A percentile compares a stretch with the other conserved stretches of the same genome.
phyloP scores from a whole-genome alignment of 2,329 filamentous ascomycete genomes.

The Cordyceps fumosorosea region DNA sequence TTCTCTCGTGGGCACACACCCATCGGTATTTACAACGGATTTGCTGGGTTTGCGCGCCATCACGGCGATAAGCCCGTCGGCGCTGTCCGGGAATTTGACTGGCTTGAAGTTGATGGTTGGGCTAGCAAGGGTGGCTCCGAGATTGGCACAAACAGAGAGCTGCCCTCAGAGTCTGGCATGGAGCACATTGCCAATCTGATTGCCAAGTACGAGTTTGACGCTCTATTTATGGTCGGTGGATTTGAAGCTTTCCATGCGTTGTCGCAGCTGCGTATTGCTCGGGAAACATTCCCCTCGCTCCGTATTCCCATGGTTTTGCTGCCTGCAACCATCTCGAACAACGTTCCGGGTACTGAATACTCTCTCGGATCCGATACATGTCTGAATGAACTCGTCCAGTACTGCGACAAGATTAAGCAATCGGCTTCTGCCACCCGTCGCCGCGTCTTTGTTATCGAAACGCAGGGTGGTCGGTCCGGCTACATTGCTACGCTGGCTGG shows the following conservation, averaged over 20 bases:
- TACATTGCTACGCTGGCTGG: constrained; percentile 90
- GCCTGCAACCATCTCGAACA: constrained; percentile 97
- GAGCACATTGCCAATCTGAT: constrained; percentile 77
- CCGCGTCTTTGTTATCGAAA: constrained; percentile 95
- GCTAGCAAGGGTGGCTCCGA: constrained; percentile 95
- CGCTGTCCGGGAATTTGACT: constrained; percentile 77
- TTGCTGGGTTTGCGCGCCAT: constrained; percentile 87
- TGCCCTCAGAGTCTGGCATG: constrained; percentile 80
- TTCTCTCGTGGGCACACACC: constrained; percentile 86
- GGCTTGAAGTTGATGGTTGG: constrained; percentile 94
- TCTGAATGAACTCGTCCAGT: constrained; percentile 87
- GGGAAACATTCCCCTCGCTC: constrained; percentile 72
- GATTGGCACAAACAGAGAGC: constrained; percentile 92
- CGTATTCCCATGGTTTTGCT: constrained; percentile 88
- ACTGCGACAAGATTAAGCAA: constrained; percentile 96
- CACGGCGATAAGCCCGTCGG: constrained; percentile 76
- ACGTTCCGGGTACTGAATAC: constrained; percentile 96
- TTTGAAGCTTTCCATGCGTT: constrained; percentile 96
- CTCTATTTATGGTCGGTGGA: constrained; percentile 84
- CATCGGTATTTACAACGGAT: constrained; percentile 91
- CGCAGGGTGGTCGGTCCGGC: constrained; percentile 88
- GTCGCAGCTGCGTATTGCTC: constrained; percentile 76
- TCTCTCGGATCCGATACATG: constrained; percentile 95
- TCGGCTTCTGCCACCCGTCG: constrained; percentile 89
- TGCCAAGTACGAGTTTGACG: constrained; percentile 81